These are phyloP conservation scores for Talaromyces sp. DNA, from an alignment of 2,329 filamentous ascomycete genomes.

Conservation along the genomic window DNA sequence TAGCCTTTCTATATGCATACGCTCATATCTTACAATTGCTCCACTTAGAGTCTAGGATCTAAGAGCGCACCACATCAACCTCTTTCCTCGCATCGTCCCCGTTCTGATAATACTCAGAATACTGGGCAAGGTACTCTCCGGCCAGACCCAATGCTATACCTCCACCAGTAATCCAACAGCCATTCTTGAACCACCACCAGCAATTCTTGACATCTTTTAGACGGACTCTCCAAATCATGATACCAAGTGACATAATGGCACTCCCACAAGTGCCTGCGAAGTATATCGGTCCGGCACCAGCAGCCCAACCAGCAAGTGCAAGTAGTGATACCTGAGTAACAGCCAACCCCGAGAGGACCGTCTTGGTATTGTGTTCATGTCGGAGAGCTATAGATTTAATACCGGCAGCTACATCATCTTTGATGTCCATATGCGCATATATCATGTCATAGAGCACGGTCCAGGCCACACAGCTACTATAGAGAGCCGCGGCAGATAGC, in stretches of 20 bases:
- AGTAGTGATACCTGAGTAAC: conserved; percentile 42
- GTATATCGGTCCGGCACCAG: conserved; percentile 57
- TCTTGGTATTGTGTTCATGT: conserved; percentile 47
- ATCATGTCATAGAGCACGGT: conserved; percentile 51
- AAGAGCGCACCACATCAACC: not conserved
- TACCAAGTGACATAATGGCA: conserved; percentile 51
- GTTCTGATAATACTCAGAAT: conserved; percentile 26
- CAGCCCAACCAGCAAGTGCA: conserved; percentile 42
- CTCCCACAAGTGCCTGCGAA: conserved; percentile 58
- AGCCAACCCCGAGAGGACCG: conserved; percentile 41
- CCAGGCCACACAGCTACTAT: conserved; percentile 48
- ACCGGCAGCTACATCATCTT: conserved; percentile 48
- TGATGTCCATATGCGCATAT: conserved; percentile 52
- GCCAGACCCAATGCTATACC: conserved; percentile 55
- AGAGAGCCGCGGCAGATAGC: conserved; percentile 40
- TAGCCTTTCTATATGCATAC: not conserved
- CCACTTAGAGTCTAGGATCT: not conserved
- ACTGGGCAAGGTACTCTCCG: conserved; percentile 50
- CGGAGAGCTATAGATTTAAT: conserved; percentile 52
- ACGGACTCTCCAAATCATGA: conserved; percentile 59
- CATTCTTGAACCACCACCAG: conserved; percentile 64
- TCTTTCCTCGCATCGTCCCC: not conserved
- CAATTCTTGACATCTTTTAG: conserved; percentile 57
- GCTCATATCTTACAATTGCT: not conserved
- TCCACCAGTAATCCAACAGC: conserved; percentile 60